A percentile compares a stretch with the other conserved stretches of the same genome.
Evolutionary conservation across 2,329 filamentous ascomycete genomes (phyloP).

Genomic region (Stachybotrys chartarum): DNA sequence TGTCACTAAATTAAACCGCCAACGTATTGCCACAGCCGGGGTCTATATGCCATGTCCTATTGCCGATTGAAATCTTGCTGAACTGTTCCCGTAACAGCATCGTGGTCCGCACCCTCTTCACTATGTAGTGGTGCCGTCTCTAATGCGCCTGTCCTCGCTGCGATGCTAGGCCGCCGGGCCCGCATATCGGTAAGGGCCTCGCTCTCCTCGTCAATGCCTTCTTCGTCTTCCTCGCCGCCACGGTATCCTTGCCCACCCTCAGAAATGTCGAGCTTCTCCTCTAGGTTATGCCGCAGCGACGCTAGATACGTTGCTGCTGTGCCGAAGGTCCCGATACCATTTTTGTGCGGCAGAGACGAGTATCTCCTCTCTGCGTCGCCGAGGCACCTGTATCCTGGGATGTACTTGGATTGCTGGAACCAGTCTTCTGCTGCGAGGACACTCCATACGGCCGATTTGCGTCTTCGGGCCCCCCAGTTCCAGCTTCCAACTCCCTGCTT

Average conservation of each 20-base stretch:
- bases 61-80: slow-evolving; percentile 35
- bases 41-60: too few species aligned
- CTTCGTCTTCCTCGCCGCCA: slow-evolving; percentile 37
- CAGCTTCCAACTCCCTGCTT: slow-evolving; percentile 61
- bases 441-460: slow-evolving; percentile 88
- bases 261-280: slow-evolving; percentile 34
- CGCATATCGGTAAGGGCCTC: slow-evolving; percentile 46
- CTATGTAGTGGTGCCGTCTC: slow-evolving; percentile 43
- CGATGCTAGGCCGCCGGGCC: slow-evolving; percentile 48
- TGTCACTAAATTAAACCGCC: too few species aligned
- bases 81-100: slow-evolving; percentile 11
- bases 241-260: slow-evolving; percentile 17
- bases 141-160: slow-evolving; percentile 35
- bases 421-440: slow-evolving; percentile 78
- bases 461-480: slow-evolving; percentile 61
- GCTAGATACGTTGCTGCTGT: slow-evolving; percentile 45
- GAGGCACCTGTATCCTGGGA: slow-evolving; percentile 72
- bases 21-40: too few species aligned
- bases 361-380: slow-evolving; percentile 58
- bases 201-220: slow-evolving; percentile 43
- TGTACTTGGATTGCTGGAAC: slow-evolving; percentile 68
- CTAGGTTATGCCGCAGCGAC: slow-evolving; percentile 41
- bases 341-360: slow-evolving; percentile 37
- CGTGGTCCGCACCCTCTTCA: slow-evolving; percentile 9
- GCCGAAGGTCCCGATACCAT: slow-evolving; percentile 44